phyloP scores from a whole-genome alignment of 805 yeast genomes.

The Lachancea nothofagi region DNA sequence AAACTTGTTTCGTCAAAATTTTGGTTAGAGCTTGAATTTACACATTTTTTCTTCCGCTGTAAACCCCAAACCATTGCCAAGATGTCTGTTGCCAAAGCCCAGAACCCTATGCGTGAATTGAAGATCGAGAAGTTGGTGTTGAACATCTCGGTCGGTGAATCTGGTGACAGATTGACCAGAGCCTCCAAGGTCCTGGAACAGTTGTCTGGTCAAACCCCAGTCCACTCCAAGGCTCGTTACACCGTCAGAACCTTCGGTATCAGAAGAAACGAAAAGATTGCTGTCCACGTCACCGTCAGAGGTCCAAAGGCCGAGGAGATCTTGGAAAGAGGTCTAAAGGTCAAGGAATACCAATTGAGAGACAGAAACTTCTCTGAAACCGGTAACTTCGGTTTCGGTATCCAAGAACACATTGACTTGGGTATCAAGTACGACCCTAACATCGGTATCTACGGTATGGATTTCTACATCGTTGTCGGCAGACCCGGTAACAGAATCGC shows the following conservation, averaged over 20 bases:
- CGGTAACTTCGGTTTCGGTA: slow-evolving; percentile 99
- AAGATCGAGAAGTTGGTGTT: slow-evolving; percentile 98
- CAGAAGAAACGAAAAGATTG: slow-evolving; percentile 99
- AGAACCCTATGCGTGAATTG: slow-evolving; percentile 97
- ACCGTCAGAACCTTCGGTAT: slow-evolving; percentile 99
- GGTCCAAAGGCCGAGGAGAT: slow-evolving; percentile 99
- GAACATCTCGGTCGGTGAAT: slow-evolving; percentile 99
- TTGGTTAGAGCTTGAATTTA: not conserved
- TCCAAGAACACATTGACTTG: slow-evolving; percentile 98
- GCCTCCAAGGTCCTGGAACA: slow-evolving; percentile 99
- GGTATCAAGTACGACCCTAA: slow-evolving; percentile 99
- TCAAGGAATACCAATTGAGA: slow-evolving; percentile 97
- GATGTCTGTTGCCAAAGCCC: slow-evolving; percentile 55
- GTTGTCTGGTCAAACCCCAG: slow-evolving; percentile 99
- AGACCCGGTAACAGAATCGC: slow-evolving; percentile 99
- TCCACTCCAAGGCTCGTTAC: slow-evolving; percentile 99
- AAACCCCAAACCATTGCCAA: slow-evolving; percentile 15
- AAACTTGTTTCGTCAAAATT: not conserved
- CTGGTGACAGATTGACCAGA: slow-evolving; percentile 99
- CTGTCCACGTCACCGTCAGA: slow-evolving; percentile 98
- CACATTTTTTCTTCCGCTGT: not conserved
- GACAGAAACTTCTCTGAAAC: slow-evolving; percentile 94
- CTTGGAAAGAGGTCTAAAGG: slow-evolving; percentile 99
- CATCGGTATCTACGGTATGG: slow-evolving; percentile 99
- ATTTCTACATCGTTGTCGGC: slow-evolving; percentile 98